phyloP scores from a whole-genome alignment of 495 filamentous ascomycete species.

The Hypoxylon intermedium region DNA sequence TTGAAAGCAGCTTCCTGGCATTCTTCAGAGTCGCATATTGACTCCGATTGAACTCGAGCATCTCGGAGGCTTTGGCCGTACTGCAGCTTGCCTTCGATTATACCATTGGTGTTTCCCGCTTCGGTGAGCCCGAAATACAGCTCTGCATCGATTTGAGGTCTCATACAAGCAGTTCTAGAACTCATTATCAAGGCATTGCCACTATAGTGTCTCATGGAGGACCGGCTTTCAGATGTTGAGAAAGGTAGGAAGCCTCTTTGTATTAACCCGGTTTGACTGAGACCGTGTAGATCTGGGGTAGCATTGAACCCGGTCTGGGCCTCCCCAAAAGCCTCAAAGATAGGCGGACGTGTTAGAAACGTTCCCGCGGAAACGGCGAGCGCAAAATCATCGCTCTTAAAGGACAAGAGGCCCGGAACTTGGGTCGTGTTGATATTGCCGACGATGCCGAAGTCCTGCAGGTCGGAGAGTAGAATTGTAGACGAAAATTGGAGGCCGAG shows the following conservation, averaged over 20 bases:
- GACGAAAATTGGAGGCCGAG: constrained; percentile 19
- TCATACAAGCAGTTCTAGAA: constrained; percentile 12
- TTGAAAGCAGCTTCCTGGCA: background rate
- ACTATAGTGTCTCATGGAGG: background rate
- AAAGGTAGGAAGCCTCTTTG: background rate
- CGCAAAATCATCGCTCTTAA: too few species aligned
- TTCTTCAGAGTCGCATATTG: background rate
- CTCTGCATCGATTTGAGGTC: background rate
- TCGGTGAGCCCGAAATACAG: background rate
- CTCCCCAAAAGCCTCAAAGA: background rate
- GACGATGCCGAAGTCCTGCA: constrained; percentile 5
- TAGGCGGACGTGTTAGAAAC: background rate
- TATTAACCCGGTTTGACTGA: background rate
- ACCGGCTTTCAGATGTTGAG: background rate
- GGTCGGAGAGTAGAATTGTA: constrained; percentile 18
- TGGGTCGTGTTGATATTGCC: background rate
- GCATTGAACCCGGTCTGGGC: background rate
- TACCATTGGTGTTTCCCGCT: background rate
- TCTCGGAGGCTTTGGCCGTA: constrained; percentile 1
- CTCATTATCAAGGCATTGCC: constrained; percentile 1
- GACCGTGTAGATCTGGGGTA: background rate
- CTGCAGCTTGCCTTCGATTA: background rate
- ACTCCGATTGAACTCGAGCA: background rate
- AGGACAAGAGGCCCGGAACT: background rate
- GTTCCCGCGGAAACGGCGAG: background rate